Percentiles rank a stretch among this genome's conserved stretches.
These are phyloP conservation scores for Vicia faba DNA, from an alignment of 306 rosid genomes.

Conservation along the genomic window DNA sequence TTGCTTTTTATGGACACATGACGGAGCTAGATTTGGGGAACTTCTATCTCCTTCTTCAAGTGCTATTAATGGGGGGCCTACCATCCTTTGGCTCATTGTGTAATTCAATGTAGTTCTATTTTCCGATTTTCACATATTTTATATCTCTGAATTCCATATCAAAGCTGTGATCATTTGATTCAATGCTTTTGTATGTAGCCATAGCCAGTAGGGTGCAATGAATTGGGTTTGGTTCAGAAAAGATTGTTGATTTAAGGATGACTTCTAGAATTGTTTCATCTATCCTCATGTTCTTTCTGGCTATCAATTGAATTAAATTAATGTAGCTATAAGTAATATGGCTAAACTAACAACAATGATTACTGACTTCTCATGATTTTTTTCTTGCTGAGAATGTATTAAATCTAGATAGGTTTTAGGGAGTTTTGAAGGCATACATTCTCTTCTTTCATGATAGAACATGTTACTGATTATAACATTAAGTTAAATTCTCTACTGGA, in stretches of 20 bases:
- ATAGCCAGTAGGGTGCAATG: background rate
- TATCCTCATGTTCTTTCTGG: background rate
- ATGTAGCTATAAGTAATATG: constrained; percentile 3
- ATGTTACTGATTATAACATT: background rate
- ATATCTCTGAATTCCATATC: background rate
- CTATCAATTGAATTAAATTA: background rate
- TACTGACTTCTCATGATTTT: background rate
- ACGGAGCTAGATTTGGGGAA: background rate
- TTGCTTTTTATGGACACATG: background rate
- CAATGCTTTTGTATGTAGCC: background rate
- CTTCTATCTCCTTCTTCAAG: background rate
- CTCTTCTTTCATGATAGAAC: background rate
- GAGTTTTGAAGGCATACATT: constrained; percentile 19
- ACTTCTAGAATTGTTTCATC: background rate
- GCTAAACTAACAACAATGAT: constrained; percentile 1
- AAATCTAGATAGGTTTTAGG: background rate
- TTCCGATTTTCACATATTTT: background rate
- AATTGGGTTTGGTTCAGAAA: constrained; percentile 14
- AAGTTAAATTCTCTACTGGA: background rate
- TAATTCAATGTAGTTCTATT: background rate
- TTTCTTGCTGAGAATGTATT: background rate
- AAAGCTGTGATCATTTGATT: background rate
- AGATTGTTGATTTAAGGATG: background rate
- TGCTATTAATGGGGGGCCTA: background rate
- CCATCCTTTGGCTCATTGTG: background rate